These are phyloP conservation scores for Hypoxylon sp. DNA, from an alignment of 2,329 filamentous ascomycete genomes.

Conservation along the genomic window DNA sequence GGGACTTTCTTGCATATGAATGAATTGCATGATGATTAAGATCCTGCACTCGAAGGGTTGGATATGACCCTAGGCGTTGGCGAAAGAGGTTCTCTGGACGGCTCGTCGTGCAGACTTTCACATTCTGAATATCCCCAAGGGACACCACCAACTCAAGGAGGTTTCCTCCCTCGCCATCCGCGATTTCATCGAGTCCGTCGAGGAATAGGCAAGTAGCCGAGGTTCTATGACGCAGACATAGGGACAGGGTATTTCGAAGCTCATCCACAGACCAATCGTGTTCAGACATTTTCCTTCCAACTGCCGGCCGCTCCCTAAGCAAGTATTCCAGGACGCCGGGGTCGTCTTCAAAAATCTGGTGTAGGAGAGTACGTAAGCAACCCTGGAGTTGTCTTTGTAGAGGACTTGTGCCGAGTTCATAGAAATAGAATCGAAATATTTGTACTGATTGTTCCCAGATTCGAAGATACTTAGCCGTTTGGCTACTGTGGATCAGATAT, in stretches of 20 bases:
- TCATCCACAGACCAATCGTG: conserved; percentile 38
- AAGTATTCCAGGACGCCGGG: conserved; percentile 6
- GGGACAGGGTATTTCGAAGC: conserved; percentile 15
- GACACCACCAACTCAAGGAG: conserved; percentile 17
- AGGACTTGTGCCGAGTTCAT: conserved; percentile 27
- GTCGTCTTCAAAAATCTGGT: conserved; percentile 24
- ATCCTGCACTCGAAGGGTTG: conserved; percentile 20
- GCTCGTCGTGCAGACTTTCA: conserved; percentile 35
- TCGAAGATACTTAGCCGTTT: conserved; percentile 11
- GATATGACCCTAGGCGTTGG: background rate
- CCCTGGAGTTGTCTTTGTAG: conserved; percentile 30
- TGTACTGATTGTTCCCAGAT: conserved; percentile 14
- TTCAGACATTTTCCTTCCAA: conserved; percentile 28
- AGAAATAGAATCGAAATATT: conserved; percentile 36
- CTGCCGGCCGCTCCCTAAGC: conserved; percentile 5
- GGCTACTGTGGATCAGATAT: conserved; percentile 9
- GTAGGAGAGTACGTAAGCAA: conserved; percentile 32
- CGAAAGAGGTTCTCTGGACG: conserved; percentile 33
- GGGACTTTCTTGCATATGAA: background rate
- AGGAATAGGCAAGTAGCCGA: conserved; percentile 32
- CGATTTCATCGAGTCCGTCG: conserved; percentile 40
- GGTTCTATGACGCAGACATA: conserved; percentile 1
- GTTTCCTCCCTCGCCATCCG: conserved; percentile 12
- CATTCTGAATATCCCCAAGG: conserved; percentile 18
- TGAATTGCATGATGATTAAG: conserved; percentile 18